Conservation (phyloP, 2,329 filamentous ascomycete genomes). For the Claviceps pusilla region DNA sequence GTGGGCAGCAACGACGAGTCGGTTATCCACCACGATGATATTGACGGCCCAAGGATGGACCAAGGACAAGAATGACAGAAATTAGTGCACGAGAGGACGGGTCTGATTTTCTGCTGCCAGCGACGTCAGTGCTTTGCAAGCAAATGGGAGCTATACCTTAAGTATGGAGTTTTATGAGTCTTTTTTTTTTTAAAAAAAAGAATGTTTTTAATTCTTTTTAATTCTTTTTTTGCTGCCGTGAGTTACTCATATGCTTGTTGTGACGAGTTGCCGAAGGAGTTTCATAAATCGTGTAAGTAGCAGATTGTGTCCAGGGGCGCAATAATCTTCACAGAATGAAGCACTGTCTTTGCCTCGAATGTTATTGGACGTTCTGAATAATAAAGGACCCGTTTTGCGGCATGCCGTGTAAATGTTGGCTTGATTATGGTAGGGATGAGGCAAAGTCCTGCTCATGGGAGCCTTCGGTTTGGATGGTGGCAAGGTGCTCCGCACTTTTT, state of each 20-base stretch:
- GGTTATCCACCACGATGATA: neutral
- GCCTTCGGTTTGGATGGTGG: neutral
- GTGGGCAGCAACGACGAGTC: neutral
- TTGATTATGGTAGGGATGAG: neutral
- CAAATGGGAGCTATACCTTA: neutral
- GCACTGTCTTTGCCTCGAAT: neutral
- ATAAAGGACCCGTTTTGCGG: constrained; percentile 7
- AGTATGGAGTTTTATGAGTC: neutral
- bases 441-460: neutral
- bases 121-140: neutral
- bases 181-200: too few species aligned
- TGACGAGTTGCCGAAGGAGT: neutral
- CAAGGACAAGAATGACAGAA: neutral
- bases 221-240: neutral
- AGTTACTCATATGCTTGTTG: neutral
- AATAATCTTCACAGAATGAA: neutral
- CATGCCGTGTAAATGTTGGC: constrained; percentile 10
- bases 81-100: neutral
- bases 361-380: neutral
- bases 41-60: neutral
- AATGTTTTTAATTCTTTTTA: too few species aligned
- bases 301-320: neutral
- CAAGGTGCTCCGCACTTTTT: neutral
- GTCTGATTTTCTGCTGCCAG: neutral
- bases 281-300: neutral